Percentiles rank a stretch among this genome's conserved stretches.
phyloP scores from a whole-genome alignment of 495 filamentous ascomycete species.

The Neurospora intermedia region DNA sequence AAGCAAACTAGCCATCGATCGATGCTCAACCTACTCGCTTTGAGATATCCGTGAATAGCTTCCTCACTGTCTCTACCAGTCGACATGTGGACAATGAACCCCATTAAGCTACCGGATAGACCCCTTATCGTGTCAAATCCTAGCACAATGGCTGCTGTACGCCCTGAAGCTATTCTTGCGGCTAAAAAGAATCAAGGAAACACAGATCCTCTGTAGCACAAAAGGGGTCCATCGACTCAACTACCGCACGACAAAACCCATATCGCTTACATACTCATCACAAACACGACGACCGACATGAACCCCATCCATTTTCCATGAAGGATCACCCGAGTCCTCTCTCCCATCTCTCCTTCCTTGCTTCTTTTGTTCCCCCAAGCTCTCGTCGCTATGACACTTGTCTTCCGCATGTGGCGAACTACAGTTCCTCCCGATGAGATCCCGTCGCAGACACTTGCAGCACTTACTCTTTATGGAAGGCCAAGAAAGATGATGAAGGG shows the following conservation, averaged over 20 bases:
- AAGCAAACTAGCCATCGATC: neutral
- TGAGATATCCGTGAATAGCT: neutral
- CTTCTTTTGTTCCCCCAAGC: neutral
- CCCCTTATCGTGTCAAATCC: neutral
- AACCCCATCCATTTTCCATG: neutral
- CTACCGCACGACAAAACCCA: neutral
- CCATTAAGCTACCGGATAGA: neutral
- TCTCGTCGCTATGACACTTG: neutral
- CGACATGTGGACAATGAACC: neutral
- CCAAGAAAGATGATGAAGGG: neutral
- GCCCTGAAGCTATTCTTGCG: too few relatives aligned
- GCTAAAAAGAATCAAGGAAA: too few relatives aligned
- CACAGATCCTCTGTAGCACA: too few relatives aligned
- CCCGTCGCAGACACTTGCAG: neutral
- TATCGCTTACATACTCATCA: neutral
- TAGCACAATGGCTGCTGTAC: neutral
- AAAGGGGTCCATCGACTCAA: neutral
- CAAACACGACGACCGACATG: neutral
- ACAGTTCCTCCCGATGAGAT: neutral
- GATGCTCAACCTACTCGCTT: neutral
- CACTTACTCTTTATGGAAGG: neutral
- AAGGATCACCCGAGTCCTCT: neutral
- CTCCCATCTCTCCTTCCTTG: neutral
- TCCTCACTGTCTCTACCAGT: neutral
- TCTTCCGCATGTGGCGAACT: neutral